Base-by-base conservation (phyloP, 495 filamentous ascomycete species). In the Gamarada debralockiae region DNA sequence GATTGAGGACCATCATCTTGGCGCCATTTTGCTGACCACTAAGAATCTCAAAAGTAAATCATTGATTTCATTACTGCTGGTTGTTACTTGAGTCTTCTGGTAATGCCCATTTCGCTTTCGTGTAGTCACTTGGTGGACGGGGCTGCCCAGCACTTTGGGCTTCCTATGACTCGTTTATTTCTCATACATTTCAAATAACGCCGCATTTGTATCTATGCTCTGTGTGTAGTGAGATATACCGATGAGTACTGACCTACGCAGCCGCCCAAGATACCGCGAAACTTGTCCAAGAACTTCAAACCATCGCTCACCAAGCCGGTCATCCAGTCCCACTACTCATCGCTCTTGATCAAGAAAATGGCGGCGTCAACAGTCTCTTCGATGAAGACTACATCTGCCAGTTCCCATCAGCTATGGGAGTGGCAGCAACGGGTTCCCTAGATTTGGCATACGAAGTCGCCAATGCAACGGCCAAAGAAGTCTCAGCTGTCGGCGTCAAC, bases 341-440 rank as follows among this genome's bases (percentile, higher is more conserved):
- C 60, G 88, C 87, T 13, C 63, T 95, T 31, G 90, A 96, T 64
- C 90, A 96, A 61, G 90, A 96, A 66, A 96, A 96, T 86, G 90
- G 90, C 42, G 90, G 90, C 3, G 90, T 96, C 62, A 96, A 96
- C 70, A 92, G 88, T 67, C 75, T 96, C 14, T 96, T 89, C 62
- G 90, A 96, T 71, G 88, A 92, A 57, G 86, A 90, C 53, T 91
- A 87, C 67, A 89, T 96, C 58, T 86, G 88, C 52, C 90, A 96
- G 63, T 96, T 92, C 57, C 90, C 90, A 15, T 91, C 86, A 58
- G 84, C 89, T 43, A 96, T 96, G 90, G 90, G 90, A 27, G 78
- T 95, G 55, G 87, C 90, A 15, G 90, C 90, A 1, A 90, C 89
- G 9, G 87, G 89, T 3, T 91, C 84, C 8, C 83, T 81, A 21